phyloP scores from a whole-genome alignment of 768 basidiomycete species.

The Xerocomellus intermedius region DNA sequence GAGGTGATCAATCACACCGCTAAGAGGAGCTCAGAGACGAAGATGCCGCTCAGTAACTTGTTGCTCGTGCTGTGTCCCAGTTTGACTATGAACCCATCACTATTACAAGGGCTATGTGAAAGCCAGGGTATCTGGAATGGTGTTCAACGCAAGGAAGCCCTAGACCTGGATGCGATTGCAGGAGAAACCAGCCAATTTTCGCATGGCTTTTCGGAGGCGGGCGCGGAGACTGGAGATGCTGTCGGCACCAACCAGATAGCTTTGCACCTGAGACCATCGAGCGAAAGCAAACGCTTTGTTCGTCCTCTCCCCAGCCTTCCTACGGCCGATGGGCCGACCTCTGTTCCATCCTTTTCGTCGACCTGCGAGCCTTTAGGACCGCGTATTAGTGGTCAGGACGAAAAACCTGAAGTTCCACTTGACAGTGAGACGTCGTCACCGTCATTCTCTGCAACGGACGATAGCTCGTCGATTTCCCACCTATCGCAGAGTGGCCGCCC shows the following conservation, averaged over 20 bases:
- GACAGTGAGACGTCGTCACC: constrained; percentile 25
- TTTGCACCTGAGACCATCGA: constrained; percentile 1
- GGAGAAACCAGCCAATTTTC: not conserved
- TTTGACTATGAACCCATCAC: constrained; percentile 71
- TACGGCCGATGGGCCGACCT: not conserved
- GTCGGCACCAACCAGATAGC: not conserved
- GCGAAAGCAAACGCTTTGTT: constrained; percentile 16
- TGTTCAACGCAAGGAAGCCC: constrained; percentile 3
- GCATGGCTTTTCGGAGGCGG: not conserved
- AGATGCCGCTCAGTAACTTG: constrained; percentile 91
- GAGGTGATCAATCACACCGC: constrained; percentile 80
- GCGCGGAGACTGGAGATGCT: not conserved
- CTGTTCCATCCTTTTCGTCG: constrained; percentile 6
- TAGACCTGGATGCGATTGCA: constrained; percentile 1
- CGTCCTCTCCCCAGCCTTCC: constrained; percentile 30
- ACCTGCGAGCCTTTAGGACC: constrained; percentile 2
- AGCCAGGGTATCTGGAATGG: constrained; percentile 63
- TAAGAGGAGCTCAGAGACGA: constrained; percentile 64
- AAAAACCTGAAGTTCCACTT: not conserved
- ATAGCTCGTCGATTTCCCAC: constrained; percentile 35
- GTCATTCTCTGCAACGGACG: constrained; percentile 28
- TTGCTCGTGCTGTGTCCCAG: constrained; percentile 87
- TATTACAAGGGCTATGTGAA: constrained; percentile 74
- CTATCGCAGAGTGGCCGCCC: constrained; percentile 31
- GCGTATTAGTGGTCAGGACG: not conserved